Evolutionary conservation across 179 eudicot genomes (phyloP), one percentile per base, ranked within the genome.

Genomic region (Spergularia azorica): DNA sequence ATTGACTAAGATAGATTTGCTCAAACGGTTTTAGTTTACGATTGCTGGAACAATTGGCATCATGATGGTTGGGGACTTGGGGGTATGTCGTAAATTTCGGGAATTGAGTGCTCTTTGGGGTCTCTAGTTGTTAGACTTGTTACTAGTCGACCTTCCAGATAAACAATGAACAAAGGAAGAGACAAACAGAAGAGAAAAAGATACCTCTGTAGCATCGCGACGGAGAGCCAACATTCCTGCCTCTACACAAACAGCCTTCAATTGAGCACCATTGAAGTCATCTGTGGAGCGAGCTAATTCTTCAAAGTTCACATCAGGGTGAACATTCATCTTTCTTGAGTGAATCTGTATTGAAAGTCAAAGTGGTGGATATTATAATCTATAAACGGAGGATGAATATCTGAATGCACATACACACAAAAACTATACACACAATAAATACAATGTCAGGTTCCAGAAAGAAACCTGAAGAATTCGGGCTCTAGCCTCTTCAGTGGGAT

Each of bases 151-250:
- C 32, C 32, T 26, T 26, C 32, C 32, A 26, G 32, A 26, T 26
- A 26, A 26, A 26, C 32, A 26, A 26, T 26, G 32, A 26, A 2
- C 32, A 26, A 26, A 26, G 46, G 15, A 13, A 2, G 14, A 17
- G 17, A 7, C 5, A 21, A 38, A 54, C 60, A 74, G 21, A 26
- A 9, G 21, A 50, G 68, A 36, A 46, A 16, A 18, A 63, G 43
- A 14, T 71, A 94, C 98, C 97, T 93, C 99, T 10, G 99, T 95
- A 64, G 97, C 99, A 86, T 95, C 97, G 54, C 97, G 93, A 3
- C 99, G 92, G 51, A 95, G 94, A 61, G 99, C 99, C 62, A 95
- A 84, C 99, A 93, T 95, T 80, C 99, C 97, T 2, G 97, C 97
- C 83, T 95, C 99, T 57, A 95, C 99, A 80, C 99, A 95, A 52